phyloP scores from a whole-genome alignment of 2,329 filamentous ascomycete genomes.

The Scopulariopsis brevicaulis region DNA sequence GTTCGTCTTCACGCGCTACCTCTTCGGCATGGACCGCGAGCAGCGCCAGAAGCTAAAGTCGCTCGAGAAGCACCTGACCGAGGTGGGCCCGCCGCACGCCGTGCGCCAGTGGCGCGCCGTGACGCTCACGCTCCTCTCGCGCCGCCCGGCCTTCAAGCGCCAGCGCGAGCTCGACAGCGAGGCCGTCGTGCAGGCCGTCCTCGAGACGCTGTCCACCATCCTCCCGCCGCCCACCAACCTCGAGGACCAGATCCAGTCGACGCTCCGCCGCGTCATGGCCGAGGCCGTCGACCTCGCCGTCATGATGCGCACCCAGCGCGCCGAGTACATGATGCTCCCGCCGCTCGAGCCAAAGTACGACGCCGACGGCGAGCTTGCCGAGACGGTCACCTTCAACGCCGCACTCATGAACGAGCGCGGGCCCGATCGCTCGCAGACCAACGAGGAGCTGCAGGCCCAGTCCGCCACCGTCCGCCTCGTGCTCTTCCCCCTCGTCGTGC shows the following conservation, averaged over 20 bases:
- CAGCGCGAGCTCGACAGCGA: constrained; percentile 87
- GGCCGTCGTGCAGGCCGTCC: constrained; percentile 79
- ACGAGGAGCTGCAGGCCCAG: constrained; percentile 69
- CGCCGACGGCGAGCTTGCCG: constrained; percentile 76
- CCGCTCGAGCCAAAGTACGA: constrained; percentile 93
- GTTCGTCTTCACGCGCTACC: constrained; percentile 92
- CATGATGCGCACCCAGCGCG: constrained; percentile 93
- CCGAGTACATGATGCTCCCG: constrained; percentile 97
- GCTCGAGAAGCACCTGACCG: constrained; percentile 80
- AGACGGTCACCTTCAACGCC: constrained; percentile 85
- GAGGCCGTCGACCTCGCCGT: constrained; percentile 84
- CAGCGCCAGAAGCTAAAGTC: constrained; percentile 96
- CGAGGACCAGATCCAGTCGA: constrained; percentile 69
- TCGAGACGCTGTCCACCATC: constrained; percentile 71
- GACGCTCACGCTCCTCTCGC: constrained; percentile 79
- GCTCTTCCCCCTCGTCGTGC: constrained; percentile 91
- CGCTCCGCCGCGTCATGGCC: constrained; percentile 76
- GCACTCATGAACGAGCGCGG: constrained; percentile 90
- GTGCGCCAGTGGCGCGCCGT: constrained; percentile 96
- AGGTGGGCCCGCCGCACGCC: constrained; percentile 79
- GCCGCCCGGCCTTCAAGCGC: constrained; percentile 64
- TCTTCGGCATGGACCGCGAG: constrained; percentile 97
- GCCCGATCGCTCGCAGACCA: constrained; percentile 44
- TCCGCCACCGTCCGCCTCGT: constrained; percentile 79
- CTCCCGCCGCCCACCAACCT: constrained; percentile 77